Base-by-base conservation (phyloP, 2,329 filamentous ascomycete species). In the Talaromyces amestolkiae region DNA sequence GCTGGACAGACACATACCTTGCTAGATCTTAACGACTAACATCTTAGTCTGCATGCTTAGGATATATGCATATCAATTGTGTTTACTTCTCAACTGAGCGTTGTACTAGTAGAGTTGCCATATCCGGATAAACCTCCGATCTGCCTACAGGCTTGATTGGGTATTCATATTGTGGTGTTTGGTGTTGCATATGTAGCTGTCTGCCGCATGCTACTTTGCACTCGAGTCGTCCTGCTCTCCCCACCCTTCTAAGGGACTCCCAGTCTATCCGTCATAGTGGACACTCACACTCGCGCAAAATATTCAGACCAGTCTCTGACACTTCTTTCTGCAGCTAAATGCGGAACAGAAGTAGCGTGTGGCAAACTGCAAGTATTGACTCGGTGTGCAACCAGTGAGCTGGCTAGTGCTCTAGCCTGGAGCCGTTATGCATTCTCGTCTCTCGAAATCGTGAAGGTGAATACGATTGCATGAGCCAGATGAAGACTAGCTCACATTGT, bases 61-160 rank as follows among this genome's bases (percentile, higher is more conserved):
- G 27, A 31, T 8, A 54, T 49, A 49, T 54, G 31, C 31, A 19
- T 9, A 15, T 17, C 22, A 49, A 22, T 49, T 49, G 45, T 33
- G 24, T 53, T 24, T 10, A 7, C 22, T n/a, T 3, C 24, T 49
- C 19, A 51, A 6, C 22, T 27, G 10, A 31, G 24, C 10, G 11
- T 15, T 39, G 17, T n/a, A 15, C n/a, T 15, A 39, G 22, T 5
- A 24, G 33, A 15, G 10, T 33, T 56, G 2, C 45, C 59, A 53
- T 24, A 61, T 53, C 39, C 9, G 60, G 33, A 33, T 31, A 61
- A 62, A 62, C 24, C 45, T 62, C 60, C 60, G 60, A 39, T 43
- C 24, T 31, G 22, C 45, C 35, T 17, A 22, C 35, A 9, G 33
- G 35, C 33, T 53, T 6, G 11, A 47, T 24, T 24, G 17, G 9